Evolutionary conservation across 257 asterid genomes (phyloP).

Genomic region (Vinca minor): DNA sequence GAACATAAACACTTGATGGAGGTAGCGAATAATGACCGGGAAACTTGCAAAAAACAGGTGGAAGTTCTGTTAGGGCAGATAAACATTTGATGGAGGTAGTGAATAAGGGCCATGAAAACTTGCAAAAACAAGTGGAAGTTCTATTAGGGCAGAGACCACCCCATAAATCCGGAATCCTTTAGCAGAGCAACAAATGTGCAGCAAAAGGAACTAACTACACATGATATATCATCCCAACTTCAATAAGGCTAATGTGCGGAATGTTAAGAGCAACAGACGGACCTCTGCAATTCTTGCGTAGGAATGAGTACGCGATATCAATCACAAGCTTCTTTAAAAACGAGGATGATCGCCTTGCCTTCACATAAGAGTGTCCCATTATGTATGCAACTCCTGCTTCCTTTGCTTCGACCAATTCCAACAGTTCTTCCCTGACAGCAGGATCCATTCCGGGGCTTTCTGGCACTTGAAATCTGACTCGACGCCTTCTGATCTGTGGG

Average conservation of each 20-base stretch:
- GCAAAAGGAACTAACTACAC: slow-evolving; percentile 27
- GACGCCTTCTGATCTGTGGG: slow-evolving; percentile 62
- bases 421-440: slow-evolving; percentile 64
- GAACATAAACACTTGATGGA: too few relatives aligned
- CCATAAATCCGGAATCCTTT: too few relatives aligned
- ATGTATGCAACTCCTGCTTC: slow-evolving; percentile 91
- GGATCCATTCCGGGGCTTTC: slow-evolving; percentile 55
- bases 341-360: slow-evolving; percentile 73
- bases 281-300: slow-evolving; percentile 87
- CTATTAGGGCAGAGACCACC: too few relatives aligned
- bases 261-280: slow-evolving; percentile 87
- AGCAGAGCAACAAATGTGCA: too few relatives aligned
- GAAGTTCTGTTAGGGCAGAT: too few relatives aligned
- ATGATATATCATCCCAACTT: slow-evolving; percentile 90
- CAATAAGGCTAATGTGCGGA: slow-evolving; percentile 90
- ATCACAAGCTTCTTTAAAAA: slow-evolving; percentile 67
- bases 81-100: too few relatives aligned
- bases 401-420: slow-evolving; percentile 71
- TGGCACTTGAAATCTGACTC: slow-evolving; percentile 54
- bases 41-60: too few relatives aligned
- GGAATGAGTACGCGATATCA: slow-evolving; percentile 83
- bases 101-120: too few relatives aligned
- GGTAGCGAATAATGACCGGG: too few relatives aligned
- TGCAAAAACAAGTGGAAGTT: too few relatives aligned
- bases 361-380: slow-evolving; percentile 87